These are phyloP conservation scores for Amaranthus tricolor DNA, from an alignment of 179 eudicot species.

Conservation along the genomic window DNA sequence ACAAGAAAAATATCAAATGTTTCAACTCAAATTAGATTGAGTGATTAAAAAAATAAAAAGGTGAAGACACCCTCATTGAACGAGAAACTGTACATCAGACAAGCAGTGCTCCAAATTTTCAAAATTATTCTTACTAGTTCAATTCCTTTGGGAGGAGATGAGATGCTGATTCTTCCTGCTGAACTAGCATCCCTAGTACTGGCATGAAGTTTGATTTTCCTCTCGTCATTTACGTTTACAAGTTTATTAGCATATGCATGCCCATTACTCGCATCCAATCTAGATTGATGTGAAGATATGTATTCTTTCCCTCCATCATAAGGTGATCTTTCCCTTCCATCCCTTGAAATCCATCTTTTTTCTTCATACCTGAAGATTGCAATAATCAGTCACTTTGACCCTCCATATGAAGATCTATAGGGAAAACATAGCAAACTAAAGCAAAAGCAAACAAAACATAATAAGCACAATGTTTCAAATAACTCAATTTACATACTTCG, in stretches of 20 bases:
- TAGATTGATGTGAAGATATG: slow-evolving; percentile 48
- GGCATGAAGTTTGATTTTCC: slow-evolving; percentile 43
- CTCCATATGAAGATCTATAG: slow-evolving; percentile 11
- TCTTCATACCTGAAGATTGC: slow-evolving; percentile 71
- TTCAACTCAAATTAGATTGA: no score
- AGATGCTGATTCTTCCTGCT: slow-evolving; percentile 55
- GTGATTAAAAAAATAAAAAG: no score
- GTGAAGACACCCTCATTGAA: not conserved
- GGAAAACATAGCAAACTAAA: not conserved
- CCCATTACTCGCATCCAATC: slow-evolving; percentile 55
- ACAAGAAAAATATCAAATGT: no score
- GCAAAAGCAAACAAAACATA: not conserved
- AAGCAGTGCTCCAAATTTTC: not conserved
- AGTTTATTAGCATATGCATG: slow-evolving; percentile 39
- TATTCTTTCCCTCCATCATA: slow-evolving; percentile 55
- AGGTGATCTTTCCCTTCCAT: slow-evolving; percentile 59
- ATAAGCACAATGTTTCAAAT: not conserved
- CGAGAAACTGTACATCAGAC: not conserved
- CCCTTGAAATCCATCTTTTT: slow-evolving; percentile 82
- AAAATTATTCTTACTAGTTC: slow-evolving; percentile 45
- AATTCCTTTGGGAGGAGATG: slow-evolving; percentile 75
- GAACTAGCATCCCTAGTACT: slow-evolving; percentile 40
- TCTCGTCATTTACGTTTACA: slow-evolving; percentile 44
- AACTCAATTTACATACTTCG: slow-evolving; percentile 59
- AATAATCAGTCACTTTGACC: slow-evolving; percentile 14